Evolutionary conservation across 164 flowering plant species (phyloP).

Genomic region (Piper longum): DNA sequence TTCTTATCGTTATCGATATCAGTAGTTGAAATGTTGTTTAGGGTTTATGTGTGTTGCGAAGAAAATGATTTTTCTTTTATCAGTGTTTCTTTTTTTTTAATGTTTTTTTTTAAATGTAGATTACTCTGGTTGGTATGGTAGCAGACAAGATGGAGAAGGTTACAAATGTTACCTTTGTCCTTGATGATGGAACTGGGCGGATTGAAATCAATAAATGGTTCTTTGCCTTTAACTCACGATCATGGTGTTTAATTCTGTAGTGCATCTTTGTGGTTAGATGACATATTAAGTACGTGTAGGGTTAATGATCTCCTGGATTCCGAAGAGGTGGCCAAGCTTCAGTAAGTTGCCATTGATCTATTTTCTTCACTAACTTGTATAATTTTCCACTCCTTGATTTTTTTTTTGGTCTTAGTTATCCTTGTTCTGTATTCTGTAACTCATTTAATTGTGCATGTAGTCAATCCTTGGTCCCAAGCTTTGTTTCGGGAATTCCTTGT

Average conservation of each 20-base stretch:
- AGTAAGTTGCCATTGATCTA: conserved; percentile 3
- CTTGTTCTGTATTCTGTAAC: not conserved
- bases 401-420: not conserved
- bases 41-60: too few relatives aligned
- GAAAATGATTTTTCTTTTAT: not conserved
- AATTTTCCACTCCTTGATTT: not conserved
- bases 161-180: conserved; percentile 48
- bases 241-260: not conserved
- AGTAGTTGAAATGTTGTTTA: too few relatives aligned
- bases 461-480: too few relatives aligned
- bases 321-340: conserved; percentile 8
- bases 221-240: not conserved
- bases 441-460: not conserved
- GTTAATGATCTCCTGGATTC: conserved; percentile 8
- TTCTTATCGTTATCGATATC: too few relatives aligned
- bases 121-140: conserved; percentile 63
- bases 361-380: not conserved
- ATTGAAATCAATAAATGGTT: conserved; percentile 70
- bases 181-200: conserved; percentile 95
- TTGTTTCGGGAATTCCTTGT: not conserved
- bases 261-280: not conserved
- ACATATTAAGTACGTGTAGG: not conserved
- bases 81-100: not conserved
- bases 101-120: conserved; percentile 22
- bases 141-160: conserved; percentile 41